Conservation (phyloP, 2,329 filamentous ascomycete genomes). For the Diaporthe capsici region DNA sequence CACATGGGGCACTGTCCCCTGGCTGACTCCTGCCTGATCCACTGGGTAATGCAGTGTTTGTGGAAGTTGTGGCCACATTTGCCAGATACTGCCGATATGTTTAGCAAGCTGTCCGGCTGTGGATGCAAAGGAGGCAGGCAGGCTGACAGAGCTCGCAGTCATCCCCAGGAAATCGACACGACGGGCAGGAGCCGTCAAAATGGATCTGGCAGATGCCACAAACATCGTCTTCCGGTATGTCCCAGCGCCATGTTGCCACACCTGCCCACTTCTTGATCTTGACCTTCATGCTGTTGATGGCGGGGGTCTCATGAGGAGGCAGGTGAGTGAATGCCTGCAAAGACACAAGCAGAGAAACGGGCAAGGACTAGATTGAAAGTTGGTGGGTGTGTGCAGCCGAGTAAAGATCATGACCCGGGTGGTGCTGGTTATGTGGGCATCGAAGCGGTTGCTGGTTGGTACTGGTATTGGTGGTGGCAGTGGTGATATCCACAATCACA, state of each 20-base stretch:
- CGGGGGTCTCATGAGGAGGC: conserved; percentile 2
- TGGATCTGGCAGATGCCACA: conserved; percentile 98
- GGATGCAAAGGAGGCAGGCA: not conserved
- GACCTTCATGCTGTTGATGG: conserved; percentile 81
- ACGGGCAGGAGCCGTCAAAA: conserved; percentile 97
- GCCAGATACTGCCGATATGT: conserved; percentile 78
- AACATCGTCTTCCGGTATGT: conserved; percentile 96
- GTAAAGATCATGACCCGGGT: not conserved
- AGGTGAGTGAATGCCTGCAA: not conserved
- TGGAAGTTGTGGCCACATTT: conserved; percentile 99
- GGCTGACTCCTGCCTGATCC: conserved; percentile 95
- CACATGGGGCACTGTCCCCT: conserved; percentile 99
- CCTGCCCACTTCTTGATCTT: conserved; percentile 94
- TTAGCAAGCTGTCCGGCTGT: not conserved
- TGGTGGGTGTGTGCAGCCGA: not conserved
- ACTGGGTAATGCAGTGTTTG: conserved; percentile 97
- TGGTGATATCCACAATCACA: conserved; percentile 27
- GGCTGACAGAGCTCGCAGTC: conserved; percentile 89
- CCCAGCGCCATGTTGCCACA: conserved; percentile 97
- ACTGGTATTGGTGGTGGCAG: not conserved
- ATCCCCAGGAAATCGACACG: conserved; percentile 97
- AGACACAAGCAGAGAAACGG: not conserved
- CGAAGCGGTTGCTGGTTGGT: not conserved
- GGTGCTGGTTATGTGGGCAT: not conserved
- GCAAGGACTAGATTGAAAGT: not conserved